Percentiles rank a stretch among this genome's conserved stretches.
These are phyloP conservation scores for Diaporthe capsici DNA, from an alignment of 2,329 filamentous ascomycete genomes.

Conservation along the genomic window DNA sequence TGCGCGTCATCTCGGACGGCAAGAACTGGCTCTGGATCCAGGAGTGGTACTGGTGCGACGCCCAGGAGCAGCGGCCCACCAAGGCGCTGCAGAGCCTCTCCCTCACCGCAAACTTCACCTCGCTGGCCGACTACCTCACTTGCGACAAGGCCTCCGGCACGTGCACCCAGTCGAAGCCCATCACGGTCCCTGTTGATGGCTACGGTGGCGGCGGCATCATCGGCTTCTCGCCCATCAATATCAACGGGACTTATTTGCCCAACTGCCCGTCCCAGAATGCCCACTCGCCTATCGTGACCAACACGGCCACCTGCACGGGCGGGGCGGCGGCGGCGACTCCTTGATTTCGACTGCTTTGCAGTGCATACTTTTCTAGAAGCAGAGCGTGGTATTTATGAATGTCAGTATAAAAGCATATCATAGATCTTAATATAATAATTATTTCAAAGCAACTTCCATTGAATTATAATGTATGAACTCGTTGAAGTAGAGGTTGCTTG, in stretches of 20 bases:
- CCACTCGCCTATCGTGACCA: slow-evolving; percentile 3
- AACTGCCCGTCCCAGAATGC: background rate
- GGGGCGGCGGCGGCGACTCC: background rate
- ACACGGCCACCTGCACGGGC: slow-evolving; percentile 3
- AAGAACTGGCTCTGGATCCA: background rate
- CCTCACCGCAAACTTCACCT: background rate
- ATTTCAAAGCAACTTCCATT: background rate
- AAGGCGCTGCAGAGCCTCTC: background rate
- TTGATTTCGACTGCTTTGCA: background rate
- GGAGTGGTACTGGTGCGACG: slow-evolving; percentile 19
- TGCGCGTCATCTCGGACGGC: background rate
- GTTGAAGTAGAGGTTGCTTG: too few species aligned
- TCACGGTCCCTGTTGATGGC: background rate
- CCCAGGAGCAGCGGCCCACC: slow-evolving; percentile 4
- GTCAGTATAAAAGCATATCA: background rate
- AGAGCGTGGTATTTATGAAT: background rate
- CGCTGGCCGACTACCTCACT: slow-evolving; percentile 1
- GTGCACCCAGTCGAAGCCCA: slow-evolving; percentile 9
- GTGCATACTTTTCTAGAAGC: background rate
- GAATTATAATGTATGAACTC: background rate
- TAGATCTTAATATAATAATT: background rate
- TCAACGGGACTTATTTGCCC: slow-evolving; percentile 2
- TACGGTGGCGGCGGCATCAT: background rate
- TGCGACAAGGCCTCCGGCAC: background rate
- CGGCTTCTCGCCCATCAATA: background rate